Evolutionary conservation across 1,139 yeast genomes (phyloP).

Genomic region (Diutina neorugosa): DNA sequence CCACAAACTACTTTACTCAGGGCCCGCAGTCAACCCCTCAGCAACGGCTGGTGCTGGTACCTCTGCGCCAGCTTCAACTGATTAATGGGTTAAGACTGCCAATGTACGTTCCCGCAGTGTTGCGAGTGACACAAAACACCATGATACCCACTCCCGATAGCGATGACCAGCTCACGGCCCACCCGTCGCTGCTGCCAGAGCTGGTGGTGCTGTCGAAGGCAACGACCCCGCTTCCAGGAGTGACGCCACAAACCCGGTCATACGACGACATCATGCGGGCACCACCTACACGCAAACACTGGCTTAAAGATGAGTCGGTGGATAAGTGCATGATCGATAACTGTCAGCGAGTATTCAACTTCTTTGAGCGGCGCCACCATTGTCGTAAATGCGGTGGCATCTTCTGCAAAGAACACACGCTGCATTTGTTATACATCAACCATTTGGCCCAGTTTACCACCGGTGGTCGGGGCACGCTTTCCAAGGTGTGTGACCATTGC

Average conservation of each 20-base stretch:
- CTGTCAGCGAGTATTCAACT: slow-evolving; percentile 56
- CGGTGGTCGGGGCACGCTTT: slow-evolving; percentile 61
- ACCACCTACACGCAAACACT: slow-evolving; percentile 57
- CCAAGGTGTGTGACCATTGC: slow-evolving; percentile 73
- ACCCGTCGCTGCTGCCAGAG: background rate
- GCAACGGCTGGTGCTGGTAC: slow-evolving; percentile 2
- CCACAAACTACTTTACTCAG: background rate
- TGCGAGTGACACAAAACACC: slow-evolving; percentile 13
- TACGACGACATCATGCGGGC: slow-evolving; percentile 15
- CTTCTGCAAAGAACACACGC: slow-evolving; percentile 62
- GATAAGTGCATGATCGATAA: slow-evolving; percentile 42
- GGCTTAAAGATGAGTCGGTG: slow-evolving; percentile 65
- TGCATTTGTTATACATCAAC: slow-evolving; percentile 49
- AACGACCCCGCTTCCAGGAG: background rate
- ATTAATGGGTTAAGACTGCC: slow-evolving; percentile 72
- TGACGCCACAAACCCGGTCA: background rate
- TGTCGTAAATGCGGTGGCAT: slow-evolving; percentile 91
- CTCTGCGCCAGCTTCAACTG: slow-evolving; percentile 29
- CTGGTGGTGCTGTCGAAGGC: background rate
- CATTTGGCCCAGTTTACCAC: slow-evolving; percentile 61
- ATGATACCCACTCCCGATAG: background rate
- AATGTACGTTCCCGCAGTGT: slow-evolving; percentile 80
- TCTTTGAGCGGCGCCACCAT: slow-evolving; percentile 84
- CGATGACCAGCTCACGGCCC: background rate
- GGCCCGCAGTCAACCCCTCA: background rate